Evolutionary conservation across 176 grass and related monocot genomes (phyloP), one percentile per base, ranked within the genome.

Genomic region (Otatea glauca): DNA sequence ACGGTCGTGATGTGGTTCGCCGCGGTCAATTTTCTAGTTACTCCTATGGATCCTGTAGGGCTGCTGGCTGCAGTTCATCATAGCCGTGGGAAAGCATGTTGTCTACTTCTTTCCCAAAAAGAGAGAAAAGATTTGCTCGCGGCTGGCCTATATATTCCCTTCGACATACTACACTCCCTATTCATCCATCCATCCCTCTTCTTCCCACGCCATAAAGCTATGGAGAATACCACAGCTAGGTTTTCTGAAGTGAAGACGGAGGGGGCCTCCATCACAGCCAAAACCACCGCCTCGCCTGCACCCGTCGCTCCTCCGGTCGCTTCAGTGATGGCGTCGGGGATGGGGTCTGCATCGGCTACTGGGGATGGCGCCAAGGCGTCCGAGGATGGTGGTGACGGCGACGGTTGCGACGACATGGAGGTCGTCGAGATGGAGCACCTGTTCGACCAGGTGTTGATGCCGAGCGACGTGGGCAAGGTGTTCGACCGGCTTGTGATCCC

Each of bases 81-180:
- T 11, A 43, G 67, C 37, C 4, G 9, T 70, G 67, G 21, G 67
- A 70, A 70, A 70, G 41, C 67, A 70, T 70, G 39, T 21, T n/a
- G 39, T 70, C 67, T 18, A 70, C 43, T 1, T 70, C 67, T 70
- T 44, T 70, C 67, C 67, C 29, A 70, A 43, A 42, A 70, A 23
- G 23, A 39, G 18, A 44, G 18, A 12, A 43, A 42, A 44, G 67
- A 70, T 70, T 43, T 44, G 38, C 67, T 39, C 20, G 38, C 6
- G 38, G 38, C 38, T 6, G 6, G 38, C 38, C 38, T 42, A 68
- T 17, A 65, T 67, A 43, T 24, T 70, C 39, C 39, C 13, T 14
- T 70, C 13, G n/a, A 70, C 67, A 20, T 0, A 43, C n/a, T 39
- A 43, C 0, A 6, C 38, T 39, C 38, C 38, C 38, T 6, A 5